phyloP scores from a whole-genome alignment of 179 eudicot genomes.

The Beta lomatogona region DNA sequence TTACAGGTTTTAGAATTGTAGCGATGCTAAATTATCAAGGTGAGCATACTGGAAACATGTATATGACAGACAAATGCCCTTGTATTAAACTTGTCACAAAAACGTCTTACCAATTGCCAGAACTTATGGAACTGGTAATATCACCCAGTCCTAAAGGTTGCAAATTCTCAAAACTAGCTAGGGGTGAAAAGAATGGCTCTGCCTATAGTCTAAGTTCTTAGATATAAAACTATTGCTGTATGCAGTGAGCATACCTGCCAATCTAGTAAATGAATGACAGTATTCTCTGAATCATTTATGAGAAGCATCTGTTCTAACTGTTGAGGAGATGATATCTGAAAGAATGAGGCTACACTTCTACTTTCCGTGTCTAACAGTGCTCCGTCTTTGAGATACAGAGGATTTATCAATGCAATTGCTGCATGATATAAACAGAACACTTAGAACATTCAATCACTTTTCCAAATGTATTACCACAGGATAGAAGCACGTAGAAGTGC shows the following conservation, averaged over 20 bases:
- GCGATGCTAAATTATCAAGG: neutral
- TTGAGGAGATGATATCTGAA: conserved; percentile 74
- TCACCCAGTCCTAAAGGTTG: neutral
- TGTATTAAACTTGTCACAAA: neutral
- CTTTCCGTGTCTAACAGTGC: conserved; percentile 54
- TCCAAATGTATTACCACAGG: neutral
- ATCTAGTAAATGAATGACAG: conserved; percentile 68
- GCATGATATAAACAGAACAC: conserved; percentile 34
- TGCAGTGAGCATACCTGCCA: conserved; percentile 66
- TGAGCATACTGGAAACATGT: neutral
- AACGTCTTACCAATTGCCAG: neutral
- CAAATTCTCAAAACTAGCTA: neutral
- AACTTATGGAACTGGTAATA: neutral
- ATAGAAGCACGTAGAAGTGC: neutral
- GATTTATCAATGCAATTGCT: conserved; percentile 80
- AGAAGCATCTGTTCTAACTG: conserved; percentile 60
- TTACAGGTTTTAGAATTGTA: neutral
- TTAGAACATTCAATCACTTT: conserved; percentile 10
- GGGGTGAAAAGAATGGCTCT: neutral
- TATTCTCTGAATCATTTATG: conserved; percentile 47
- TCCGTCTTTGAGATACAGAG: conserved; percentile 66
- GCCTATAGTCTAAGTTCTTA: neutral
- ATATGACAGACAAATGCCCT: neutral
- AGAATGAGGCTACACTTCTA: conserved; percentile 61
- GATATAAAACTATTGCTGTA: neutral